Evolutionary conservation across 2,329 filamentous ascomycete genomes (phyloP).

Genomic region (Diatrype stigma): DNA sequence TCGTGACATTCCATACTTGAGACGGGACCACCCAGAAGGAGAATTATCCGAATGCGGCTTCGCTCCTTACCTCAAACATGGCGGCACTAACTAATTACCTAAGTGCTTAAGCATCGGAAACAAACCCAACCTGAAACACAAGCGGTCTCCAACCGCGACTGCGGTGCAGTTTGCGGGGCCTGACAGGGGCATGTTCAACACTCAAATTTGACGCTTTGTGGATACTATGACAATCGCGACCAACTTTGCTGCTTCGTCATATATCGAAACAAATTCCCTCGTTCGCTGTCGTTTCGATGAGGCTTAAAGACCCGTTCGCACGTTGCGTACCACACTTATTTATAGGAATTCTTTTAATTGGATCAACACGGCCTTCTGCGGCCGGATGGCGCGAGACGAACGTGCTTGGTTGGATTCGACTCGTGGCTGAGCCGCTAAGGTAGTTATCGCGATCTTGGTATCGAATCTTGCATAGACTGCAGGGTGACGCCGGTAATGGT

Average conservation of each 20-base stretch:
- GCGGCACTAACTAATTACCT: background rate
- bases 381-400: too few species aligned
- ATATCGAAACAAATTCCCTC: too few species aligned
- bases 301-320: background rate
- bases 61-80: background rate
- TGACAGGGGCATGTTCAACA: background rate
- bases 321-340: background rate
- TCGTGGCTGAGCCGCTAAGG: too few species aligned
- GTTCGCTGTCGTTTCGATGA: background rate
- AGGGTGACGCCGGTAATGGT: too few species aligned
- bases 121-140: background rate
- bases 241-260: too few species aligned
- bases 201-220: background rate
- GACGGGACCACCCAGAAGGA: background rate
- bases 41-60: background rate
- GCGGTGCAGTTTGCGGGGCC: background rate
- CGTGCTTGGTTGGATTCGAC: too few species aligned
- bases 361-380: too few species aligned
- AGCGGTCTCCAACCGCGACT: background rate
- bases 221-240: background rate
- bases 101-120: background rate
- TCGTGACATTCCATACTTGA: background rate
- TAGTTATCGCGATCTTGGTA: too few species aligned
- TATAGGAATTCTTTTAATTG: background rate
- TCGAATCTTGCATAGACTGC: too few species aligned